Evolutionary conservation across 495 filamentous ascomycete species (phyloP), one percentile per base, ranked within the genome.

Genomic region (Neurospora sp.): DNA sequence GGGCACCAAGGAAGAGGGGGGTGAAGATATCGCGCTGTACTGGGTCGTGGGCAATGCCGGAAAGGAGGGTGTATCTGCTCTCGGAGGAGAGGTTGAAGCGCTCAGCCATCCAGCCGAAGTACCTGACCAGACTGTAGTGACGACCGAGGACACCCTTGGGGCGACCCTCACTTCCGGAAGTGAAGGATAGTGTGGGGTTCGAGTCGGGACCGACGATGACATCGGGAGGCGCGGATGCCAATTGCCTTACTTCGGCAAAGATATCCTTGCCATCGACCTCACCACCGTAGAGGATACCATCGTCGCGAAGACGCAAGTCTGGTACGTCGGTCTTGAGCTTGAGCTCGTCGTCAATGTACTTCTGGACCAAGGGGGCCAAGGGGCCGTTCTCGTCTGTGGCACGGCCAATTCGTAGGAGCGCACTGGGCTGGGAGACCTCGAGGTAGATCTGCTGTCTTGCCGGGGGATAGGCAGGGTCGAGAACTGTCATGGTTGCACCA

Each of bases 21-120:
- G 93, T 98, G 82, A 98, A 97, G 35, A 98, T 95, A 81, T 98
- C 95, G 77, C 93, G 81, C 78, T 97, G 94, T 68, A 97, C 93
- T 0, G 94, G 93, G 78, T 98, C 95, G 76, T 97, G 94, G 1
- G 93, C 91, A 69, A 93, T 94, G 39, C 94, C 94, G 53, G 86
- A 89, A 16, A 98, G 85, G 84, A 97, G 91, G 0, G 94, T 94
- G 76, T 97, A 98, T 69, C 88, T 88, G 76, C 93, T 92, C 70
- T 93, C 87, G 6, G 88, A 85, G 1, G 89, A 90, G 16, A 97
- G 88, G 40, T 88, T 81, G 79, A 98, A 98, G 9, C 84, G 88
- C 78, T 95, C 84, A 1, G 91, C 87, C 96, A 99, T 99, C 95
- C 94, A 99, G 18, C 88, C 87, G 78, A 93, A 94, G 81, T 97